Evolutionary conservation across 805 yeast genomes (phyloP).

Genomic region (Teunomyces kruisii): DNA sequence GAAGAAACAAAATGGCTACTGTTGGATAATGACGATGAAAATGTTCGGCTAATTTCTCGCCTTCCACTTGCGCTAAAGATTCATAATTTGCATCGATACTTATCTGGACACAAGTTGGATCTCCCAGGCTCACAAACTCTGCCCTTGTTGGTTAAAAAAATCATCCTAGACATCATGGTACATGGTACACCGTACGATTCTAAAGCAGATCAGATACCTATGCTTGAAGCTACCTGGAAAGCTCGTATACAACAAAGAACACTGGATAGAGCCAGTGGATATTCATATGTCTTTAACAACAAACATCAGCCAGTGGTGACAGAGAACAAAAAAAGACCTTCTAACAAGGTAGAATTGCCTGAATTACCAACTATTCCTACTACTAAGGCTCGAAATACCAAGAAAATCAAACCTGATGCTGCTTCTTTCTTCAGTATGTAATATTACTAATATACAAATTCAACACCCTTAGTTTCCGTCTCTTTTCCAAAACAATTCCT

Average conservation of each 20-base stretch:
- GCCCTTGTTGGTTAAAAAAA: background rate
- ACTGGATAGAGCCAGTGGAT: background rate
- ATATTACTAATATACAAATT: background rate
- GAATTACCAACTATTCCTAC: background rate
- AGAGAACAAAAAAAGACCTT: background rate
- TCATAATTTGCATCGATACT: conserved; percentile 8
- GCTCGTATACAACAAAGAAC: background rate
- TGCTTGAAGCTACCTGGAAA: conserved; percentile 4
- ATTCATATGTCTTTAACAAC: background rate
- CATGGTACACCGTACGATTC: background rate
- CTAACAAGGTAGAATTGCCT: background rate
- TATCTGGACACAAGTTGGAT: background rate
- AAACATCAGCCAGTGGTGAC: background rate
- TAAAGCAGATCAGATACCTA: background rate
- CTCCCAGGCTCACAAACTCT: background rate
- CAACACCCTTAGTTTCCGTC: background rate
- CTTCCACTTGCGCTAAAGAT: conserved; percentile 13
- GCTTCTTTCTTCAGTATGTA: conserved; percentile 18
- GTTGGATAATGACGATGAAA: conserved; percentile 3
- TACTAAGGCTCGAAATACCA: background rate
- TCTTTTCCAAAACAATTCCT: conserved; percentile 9
- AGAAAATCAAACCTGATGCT: conserved; percentile 14
- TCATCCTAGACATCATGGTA: conserved; percentile 3
- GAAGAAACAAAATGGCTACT: conserved; percentile 11
- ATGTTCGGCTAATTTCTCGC: conserved; percentile 4